Evolutionary conservation across 306 rosid genomes (phyloP), one percentile per base, ranked within the genome.

Genomic region (Castanea sativa): DNA sequence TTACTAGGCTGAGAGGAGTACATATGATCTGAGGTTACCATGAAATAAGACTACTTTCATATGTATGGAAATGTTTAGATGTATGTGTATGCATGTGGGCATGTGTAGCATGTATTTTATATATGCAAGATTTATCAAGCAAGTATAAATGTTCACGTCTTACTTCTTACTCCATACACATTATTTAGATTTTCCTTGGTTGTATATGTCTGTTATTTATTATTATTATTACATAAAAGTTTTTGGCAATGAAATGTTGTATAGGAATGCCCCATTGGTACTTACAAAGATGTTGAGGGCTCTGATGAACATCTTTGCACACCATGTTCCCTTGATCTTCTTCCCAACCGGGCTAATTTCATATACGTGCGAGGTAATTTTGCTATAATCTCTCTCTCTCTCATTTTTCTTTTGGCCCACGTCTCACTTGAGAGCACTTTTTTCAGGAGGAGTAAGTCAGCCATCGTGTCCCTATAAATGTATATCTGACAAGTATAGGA

Each of bases 201-300:
- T 71, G 76, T 53, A 61, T 60, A 60, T 21, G 14, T 53, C 58
- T 59, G 14, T 68, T 12, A 49, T 56, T 21, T 60, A 30, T 30
- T 64, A 9, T 30, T 64, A 9, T 30, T 67, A 10, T 67, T 35
- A 4, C 51, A 35, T 35, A 10, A 16, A 35, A 8, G 6, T 0
- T 64, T 86, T 74, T 71, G 82, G 56, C 61, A 30, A 55, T 59
- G 78, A 86, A 76, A 79, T 69, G 70, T 65, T 64, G 75, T 83
- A 80, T 84, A 94, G 98, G 98, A 94, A 92, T 94, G 98, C 80
- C 98, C 97, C 71, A 16, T 91, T 85, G 98, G 97, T 77, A 89
- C 98, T 70, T 94, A 89, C 79, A 94, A 94, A 88, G 89, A 90
- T 82, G 89, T 90, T 73, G 92, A 85, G 38, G 98, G 98, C 61